Evolutionary conservation across 1,284 basidiomycete species (phyloP).

Genomic region (Sporisorium graminicola): DNA sequence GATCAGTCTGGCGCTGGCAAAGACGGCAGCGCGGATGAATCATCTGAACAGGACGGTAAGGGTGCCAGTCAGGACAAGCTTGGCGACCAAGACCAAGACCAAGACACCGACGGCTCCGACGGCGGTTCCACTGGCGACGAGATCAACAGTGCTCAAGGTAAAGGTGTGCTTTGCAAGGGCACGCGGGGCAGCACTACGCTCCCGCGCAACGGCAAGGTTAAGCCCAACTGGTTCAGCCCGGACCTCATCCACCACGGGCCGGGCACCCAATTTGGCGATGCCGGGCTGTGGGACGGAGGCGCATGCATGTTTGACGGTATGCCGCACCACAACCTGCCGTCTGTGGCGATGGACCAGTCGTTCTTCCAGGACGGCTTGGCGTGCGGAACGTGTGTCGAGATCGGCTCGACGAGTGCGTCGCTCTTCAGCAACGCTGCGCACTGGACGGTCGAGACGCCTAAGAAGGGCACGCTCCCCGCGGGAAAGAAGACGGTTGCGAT

Average conservation of each 20-base stretch:
- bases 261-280: conserved; percentile 38
- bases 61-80: not conserved
- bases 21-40: not conserved
- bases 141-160: not conserved
- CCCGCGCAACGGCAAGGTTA: conserved; percentile 9
- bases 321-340: conserved; percentile 37
- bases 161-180: conserved; percentile 25
- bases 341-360: conserved; percentile 46
- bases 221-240: conserved; percentile 32
- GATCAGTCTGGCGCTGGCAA: not conserved
- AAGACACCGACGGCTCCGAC: not conserved
- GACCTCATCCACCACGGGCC: conserved; percentile 37
- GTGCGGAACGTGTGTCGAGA: conserved; percentile 50
- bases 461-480: conserved; percentile 13
- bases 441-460: conserved; percentile 30
- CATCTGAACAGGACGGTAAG: not conserved
- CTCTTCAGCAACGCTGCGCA: conserved; percentile 31
- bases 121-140: not conserved
- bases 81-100: conserved; percentile 2
- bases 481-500: conserved; percentile 38
- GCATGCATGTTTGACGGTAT: conserved; percentile 47
- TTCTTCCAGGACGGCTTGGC: conserved; percentile 48
- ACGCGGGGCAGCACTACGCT: conserved; percentile 13
- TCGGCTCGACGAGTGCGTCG: conserved; percentile 25
- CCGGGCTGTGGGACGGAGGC: conserved; percentile 40